Base-by-base conservation (phyloP, 176 grass and related monocot species). In the Elymus sibiricus region DNA sequence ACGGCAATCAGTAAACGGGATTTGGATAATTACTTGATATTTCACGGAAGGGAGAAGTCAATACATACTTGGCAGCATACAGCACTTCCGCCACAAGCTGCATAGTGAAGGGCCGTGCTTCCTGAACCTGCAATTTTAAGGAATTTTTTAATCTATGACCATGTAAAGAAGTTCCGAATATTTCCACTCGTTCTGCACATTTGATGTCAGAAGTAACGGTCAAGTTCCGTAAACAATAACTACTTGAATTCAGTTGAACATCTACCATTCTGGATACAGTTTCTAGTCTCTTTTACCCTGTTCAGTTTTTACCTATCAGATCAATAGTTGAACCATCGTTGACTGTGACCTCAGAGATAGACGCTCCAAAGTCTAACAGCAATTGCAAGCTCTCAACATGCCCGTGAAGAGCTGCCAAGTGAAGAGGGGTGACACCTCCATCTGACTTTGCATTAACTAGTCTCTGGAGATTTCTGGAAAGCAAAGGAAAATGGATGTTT, bases 271-370 rank as follows among this genome's bases (percentile, higher is more conserved):
- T 82, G 26, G 38, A 5, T 53, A 39, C 88, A 94, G 7, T 49
- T 75, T 53, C 47, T 84, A 94, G 14, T 29, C 29, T 75, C 21
- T 74, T 44, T 17, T 74, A 47, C 24, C 7, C 14, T 29, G 7
- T 51, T 83, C 70, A 64, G 70, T 60, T 83, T 67, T 58, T 90
- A 97, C 97, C 94, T 75, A 99, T 96, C 60, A 99, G 90, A 82
- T 99, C 97, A 91, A 99, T 94, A 51, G 97, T 99, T 74, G 97
- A 92, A n/a, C 97, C 97, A 86, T 99, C 97, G 28, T 96, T 88
- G 55, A 99, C 80, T 73, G 97, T 97, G 51, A 90, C 79, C 75
- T 97, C 92, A 78, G 88, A 96, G 32, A 96, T 75, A 87, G 83
- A 95, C 69, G 94, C 97, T 82, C 97, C 97, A 85, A 97, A 90